A percentile compares a stretch with the other conserved stretches of the same genome.
Conservation (phyloP, 192 early-diverging fungal species). For the Rhizophlyctis rosea region DNA sequence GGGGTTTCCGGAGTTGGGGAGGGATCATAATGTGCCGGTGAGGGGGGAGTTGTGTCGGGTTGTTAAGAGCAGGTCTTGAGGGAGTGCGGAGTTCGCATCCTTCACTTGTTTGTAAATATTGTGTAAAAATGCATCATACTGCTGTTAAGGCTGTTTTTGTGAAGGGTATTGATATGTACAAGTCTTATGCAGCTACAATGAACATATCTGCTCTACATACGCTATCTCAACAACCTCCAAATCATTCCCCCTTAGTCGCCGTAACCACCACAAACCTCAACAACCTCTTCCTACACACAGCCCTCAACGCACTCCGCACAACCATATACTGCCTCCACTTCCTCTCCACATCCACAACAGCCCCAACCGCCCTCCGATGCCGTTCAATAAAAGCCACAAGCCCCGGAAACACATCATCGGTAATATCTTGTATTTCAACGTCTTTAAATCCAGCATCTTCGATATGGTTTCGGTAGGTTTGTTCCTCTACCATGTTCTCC, state of each 20-base stretch:
- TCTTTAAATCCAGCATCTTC: constrained; percentile 24
- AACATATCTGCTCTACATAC: no score
- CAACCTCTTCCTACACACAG: constrained; percentile 10
- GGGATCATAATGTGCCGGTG: not conserved
- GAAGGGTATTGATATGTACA: no score
- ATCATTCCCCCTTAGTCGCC: no score
- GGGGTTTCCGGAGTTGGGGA: constrained; percentile 11
- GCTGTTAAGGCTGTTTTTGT: no score
- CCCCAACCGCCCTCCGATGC: constrained; percentile 9
- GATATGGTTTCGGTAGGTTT: constrained; percentile 9
- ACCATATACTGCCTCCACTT: constrained; percentile 20
- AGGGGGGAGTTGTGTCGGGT: constrained; percentile 9
- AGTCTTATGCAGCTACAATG: no score
- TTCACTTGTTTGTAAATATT: no score
- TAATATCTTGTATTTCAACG: constrained; percentile 28
- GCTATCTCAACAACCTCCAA: no score
- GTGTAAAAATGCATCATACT: no score
- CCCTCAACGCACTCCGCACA: constrained; percentile 13
- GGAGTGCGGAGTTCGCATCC: no score
- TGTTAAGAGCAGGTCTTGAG: no score
- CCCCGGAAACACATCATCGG: constrained; percentile 37
- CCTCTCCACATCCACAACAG: constrained; percentile 5
- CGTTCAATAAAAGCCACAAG: constrained; percentile 21
- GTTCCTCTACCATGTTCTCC: constrained; percentile 20
- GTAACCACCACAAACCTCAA: constrained; percentile 14